Percentiles rank a stretch among this genome's conserved stretches.
These are phyloP conservation scores for Nymphaea colorata DNA, from an alignment of 164 flowering plant genomes.

Conservation along the genomic window DNA sequence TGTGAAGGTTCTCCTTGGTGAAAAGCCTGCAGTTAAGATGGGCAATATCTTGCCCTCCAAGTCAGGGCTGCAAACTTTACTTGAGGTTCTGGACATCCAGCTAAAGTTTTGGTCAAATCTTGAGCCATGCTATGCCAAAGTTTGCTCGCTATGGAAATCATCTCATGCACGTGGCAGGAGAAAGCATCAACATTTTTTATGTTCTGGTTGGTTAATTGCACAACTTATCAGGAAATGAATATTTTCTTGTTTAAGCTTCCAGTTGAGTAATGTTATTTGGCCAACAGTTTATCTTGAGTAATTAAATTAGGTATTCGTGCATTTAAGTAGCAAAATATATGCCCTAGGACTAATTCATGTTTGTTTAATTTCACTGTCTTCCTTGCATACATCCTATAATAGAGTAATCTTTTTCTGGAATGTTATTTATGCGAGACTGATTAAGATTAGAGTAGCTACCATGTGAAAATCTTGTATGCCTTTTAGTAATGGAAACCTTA, in stretches of 20 bases:
- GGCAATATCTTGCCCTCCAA: slow-evolving; percentile 38
- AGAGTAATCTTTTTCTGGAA: too few relatives aligned
- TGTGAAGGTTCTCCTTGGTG: slow-evolving; percentile 82
- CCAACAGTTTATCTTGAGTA: too few relatives aligned
- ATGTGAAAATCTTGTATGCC: too few relatives aligned
- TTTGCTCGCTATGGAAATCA: slow-evolving; percentile 44
- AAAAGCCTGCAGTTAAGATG: slow-evolving; percentile 29
- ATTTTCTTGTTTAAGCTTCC: background rate
- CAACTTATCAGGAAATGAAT: background rate
- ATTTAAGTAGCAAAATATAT: background rate
- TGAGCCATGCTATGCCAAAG: slow-evolving; percentile 20
- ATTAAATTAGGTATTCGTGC: background rate
- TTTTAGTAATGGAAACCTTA: too few relatives aligned
- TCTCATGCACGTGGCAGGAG: slow-evolving; percentile 25
- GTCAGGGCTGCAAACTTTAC: slow-evolving; percentile 52
- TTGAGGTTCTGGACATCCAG: slow-evolving; percentile 74
- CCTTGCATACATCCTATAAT: too few relatives aligned
- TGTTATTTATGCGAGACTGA: too few relatives aligned
- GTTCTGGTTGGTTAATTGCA: background rate
- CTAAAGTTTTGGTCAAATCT: slow-evolving; percentile 67
- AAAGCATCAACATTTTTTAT: slow-evolving; percentile 19
- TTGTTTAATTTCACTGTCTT: background rate
- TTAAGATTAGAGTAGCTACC: too few relatives aligned
- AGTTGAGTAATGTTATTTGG: background rate
- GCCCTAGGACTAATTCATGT: background rate